Percentiles rank a stretch among this genome's conserved stretches.
These are phyloP conservation scores for Pistacia atlantica DNA, from an alignment of 345 rosid genomes.

Conservation along the genomic window DNA sequence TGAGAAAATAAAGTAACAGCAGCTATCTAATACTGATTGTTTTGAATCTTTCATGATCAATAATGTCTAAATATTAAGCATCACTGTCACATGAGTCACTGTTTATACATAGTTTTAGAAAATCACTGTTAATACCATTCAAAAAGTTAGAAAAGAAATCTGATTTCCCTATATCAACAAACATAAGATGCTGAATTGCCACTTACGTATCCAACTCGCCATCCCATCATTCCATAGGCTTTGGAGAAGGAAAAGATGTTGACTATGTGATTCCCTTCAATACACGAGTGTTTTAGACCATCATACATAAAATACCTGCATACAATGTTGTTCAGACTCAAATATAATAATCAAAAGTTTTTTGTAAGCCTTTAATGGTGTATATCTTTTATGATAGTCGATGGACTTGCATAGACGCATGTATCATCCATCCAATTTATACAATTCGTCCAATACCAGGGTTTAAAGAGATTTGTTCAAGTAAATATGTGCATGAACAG, in stretches of 20 bases:
- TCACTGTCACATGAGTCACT: neutral
- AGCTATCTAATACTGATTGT: neutral
- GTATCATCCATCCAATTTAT: neutral
- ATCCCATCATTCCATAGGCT: constrained; percentile 99
- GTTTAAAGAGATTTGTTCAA: neutral
- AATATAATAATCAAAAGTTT: constrained; percentile 9
- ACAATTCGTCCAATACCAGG: neutral
- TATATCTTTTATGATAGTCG: neutral
- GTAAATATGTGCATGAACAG: neutral
- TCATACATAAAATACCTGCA: constrained; percentile 97
- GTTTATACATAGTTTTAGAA: neutral
- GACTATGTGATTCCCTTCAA: constrained; percentile 90
- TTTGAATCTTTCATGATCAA: neutral
- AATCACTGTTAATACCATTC: neutral
- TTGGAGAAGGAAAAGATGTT: constrained; percentile 97
- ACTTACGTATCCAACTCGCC: constrained; percentile 99
- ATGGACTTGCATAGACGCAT: neutral
- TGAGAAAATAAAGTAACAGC: neutral
- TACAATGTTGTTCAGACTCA: constrained; percentile 12
- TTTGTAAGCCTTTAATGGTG: neutral
- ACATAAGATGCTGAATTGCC: constrained; percentile 6
- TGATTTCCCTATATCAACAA: neutral
- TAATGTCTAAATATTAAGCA: neutral
- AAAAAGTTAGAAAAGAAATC: neutral
- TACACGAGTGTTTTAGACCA: constrained; percentile 77